Percentiles rank a stretch among this genome's conserved stretches.
Evolutionary conservation across 176 grass and related monocot genomes (phyloP).

Genomic region (Oryza glaberrima): DNA sequence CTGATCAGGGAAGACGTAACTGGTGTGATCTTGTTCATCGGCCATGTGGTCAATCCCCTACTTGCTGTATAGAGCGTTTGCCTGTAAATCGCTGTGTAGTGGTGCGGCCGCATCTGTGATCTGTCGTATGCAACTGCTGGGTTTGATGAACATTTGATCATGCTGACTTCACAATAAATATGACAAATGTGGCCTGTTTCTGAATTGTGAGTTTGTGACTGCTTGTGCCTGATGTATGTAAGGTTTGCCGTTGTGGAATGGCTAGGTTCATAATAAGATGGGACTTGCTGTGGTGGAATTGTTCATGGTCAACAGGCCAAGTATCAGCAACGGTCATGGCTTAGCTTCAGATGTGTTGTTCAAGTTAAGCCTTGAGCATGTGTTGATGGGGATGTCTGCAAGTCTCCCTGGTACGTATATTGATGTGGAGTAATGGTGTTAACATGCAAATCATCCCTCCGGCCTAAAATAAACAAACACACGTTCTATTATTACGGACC

Average conservation of each 20-base stretch:
- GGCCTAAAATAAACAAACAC: too few relatives aligned
- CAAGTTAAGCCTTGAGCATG: background rate
- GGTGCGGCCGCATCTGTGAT: background rate
- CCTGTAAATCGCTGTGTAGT: background rate
- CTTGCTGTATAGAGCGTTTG: too few relatives aligned
- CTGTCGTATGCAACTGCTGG: background rate
- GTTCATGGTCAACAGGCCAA: background rate
- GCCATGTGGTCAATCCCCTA: too few relatives aligned
- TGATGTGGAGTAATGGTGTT: too few relatives aligned
- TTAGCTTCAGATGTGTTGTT: background rate
- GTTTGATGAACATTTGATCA: slow-evolving; percentile 8
- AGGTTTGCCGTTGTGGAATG: background rate
- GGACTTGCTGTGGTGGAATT: background rate
- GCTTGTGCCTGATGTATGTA: slow-evolving; percentile 19
- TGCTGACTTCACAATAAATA: slow-evolving; percentile 39
- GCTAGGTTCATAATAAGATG: background rate
- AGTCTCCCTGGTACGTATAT: too few relatives aligned
- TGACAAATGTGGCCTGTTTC: slow-evolving; percentile 4
- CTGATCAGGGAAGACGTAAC: slow-evolving; percentile 38
- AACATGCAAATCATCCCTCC: too few relatives aligned
- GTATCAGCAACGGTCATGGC: background rate
- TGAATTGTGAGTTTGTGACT: background rate
- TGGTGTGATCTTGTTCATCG: too few relatives aligned
- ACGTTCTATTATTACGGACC: too few relatives aligned
- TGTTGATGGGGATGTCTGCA: background rate